Base-by-base conservation (phyloP, 768 basidiomycete species). In the Zangia roseola region DNA sequence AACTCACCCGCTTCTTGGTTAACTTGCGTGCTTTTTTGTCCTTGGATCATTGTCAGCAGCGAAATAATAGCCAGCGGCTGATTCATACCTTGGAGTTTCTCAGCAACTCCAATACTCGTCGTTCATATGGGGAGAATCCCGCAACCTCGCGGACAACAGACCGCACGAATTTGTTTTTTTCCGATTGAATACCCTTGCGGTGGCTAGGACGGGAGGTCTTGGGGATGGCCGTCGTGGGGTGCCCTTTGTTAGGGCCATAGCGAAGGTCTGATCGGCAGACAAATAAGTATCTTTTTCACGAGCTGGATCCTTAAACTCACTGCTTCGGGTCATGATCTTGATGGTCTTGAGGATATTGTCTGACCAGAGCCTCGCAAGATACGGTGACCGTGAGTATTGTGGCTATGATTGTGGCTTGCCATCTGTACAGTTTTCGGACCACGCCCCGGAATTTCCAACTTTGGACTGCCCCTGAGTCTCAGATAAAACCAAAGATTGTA, bases 1-100 rank as follows among this genome's bases (percentile, higher is more conserved):
- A n/a, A 83, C 86, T 61, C 65, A 97, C 95, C 80, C 94, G 86
- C 80, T 95, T 97, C 86, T 99, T 99, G 62, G 94, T 94, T 80
- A 98, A 78, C 79, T 98, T 98, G 72, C 93, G 82, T 52, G 95
- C 95, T 76, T 95, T 97, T 85, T 99, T 99, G 73, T 99, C 95
- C 93, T 93, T 43, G 17, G 26, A 37, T 12, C 7, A 31, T n/a
- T 48, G 31, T 31, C 31, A 31, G 31, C 31, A 31, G 31, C 0
- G 2, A 14, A 49, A 45, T 43, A 40, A 24, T 9, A 35, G 40
- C 34, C 31, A 31, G 7, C 14, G 6, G 31, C 31, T 31, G 31
- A 31, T 31, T 69, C 86, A 59, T 68, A 89, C 89, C 80, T 95
- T 97, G 56, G 91, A 94, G 83, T 97, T 97, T 74, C 94, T 85